phyloP scores from a whole-genome alignment of 1,284 basidiomycete species.

The Fomitopsis pinicola region DNA sequence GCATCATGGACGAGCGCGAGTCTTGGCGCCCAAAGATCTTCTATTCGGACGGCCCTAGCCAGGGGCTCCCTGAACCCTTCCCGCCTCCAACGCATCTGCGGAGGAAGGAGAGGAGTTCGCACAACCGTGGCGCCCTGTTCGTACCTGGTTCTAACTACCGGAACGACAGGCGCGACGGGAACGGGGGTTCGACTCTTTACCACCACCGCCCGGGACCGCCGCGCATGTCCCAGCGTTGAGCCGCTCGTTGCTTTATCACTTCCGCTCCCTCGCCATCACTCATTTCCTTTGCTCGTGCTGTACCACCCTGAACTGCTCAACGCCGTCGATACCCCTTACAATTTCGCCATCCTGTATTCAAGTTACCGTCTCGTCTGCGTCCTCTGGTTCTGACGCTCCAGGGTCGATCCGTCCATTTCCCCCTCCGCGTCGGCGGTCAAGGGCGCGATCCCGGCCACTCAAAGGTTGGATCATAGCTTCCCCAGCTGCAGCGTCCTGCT shows the following conservation, averaged over 20 bases:
- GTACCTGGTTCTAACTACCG: constrained; percentile 26
- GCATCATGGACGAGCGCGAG: constrained; percentile 79
- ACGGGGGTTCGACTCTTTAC: constrained; percentile 7
- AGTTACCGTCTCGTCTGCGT: too few species aligned
- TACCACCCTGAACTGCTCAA: background rate
- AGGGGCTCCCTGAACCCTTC: constrained; percentile 77
- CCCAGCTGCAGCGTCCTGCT: too few species aligned
- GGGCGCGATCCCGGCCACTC: too few species aligned
- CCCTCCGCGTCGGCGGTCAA: too few species aligned
- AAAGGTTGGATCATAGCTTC: too few species aligned
- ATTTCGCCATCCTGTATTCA: background rate
- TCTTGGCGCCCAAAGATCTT: constrained; percentile 84
- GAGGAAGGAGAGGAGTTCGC: constrained; percentile 71
- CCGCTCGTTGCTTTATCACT: background rate
- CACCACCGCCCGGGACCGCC: constrained; percentile 18
- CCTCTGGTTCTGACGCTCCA: too few species aligned
- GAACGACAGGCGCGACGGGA: constrained; percentile 12
- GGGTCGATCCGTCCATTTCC: too few species aligned
- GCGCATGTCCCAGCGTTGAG: constrained; percentile 8
- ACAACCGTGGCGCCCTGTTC: constrained; percentile 68
- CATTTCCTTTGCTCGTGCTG: background rate
- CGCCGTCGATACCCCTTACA: background rate
- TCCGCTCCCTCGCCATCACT: background rate
- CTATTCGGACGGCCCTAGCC: constrained; percentile 66
- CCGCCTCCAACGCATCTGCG: constrained; percentile 73